Conservation (phyloP, 352 stramenopile genomes). For the Phytophthora pini region DNA sequence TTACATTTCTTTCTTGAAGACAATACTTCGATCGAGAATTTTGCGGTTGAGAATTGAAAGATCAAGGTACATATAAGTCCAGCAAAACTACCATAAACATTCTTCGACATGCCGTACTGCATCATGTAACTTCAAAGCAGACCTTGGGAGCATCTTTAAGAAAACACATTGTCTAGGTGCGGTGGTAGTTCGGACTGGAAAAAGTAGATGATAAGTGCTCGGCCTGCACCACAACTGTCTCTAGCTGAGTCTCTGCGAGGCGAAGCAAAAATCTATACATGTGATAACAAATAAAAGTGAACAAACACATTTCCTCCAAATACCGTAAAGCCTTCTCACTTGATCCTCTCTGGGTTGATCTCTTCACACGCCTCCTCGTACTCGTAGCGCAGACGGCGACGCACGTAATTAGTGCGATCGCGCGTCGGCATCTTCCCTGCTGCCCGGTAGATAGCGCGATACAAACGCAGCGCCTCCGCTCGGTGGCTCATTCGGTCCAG, state of each 20-base stretch:
- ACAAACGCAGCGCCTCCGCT: slow-evolving; percentile 62
- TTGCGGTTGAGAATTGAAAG: too few relatives aligned
- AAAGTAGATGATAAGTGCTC: slow-evolving; percentile 66
- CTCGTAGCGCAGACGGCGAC: slow-evolving; percentile 68
- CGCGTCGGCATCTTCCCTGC: slow-evolving; percentile 71
- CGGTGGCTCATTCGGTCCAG: slow-evolving; percentile 12
- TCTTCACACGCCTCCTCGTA: slow-evolving; percentile 73
- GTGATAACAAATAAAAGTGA: neutral
- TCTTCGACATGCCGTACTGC: too few relatives aligned
- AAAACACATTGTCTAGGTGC: slow-evolving; percentile 16
- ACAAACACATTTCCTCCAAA: neutral
- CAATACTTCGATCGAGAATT: too few relatives aligned
- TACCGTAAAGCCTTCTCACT: slow-evolving; percentile 34
- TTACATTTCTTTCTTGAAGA: too few relatives aligned
- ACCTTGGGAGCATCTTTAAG: too few relatives aligned
- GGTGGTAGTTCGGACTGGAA: slow-evolving; percentile 74
- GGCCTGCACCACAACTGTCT: slow-evolving; percentile 78
- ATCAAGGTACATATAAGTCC: too few relatives aligned
- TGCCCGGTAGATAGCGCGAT: slow-evolving; percentile 78
- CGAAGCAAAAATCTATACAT: slow-evolving; percentile 59
- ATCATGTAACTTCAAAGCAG: too few relatives aligned
- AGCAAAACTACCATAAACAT: too few relatives aligned
- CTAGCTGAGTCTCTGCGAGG: slow-evolving; percentile 78
- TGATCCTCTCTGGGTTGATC: slow-evolving; percentile 58
- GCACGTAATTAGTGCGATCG: slow-evolving; percentile 72